Evolutionary conservation across 1,139 yeast genomes (phyloP).

Genomic region (Yamadazyma epiphylla): DNA sequence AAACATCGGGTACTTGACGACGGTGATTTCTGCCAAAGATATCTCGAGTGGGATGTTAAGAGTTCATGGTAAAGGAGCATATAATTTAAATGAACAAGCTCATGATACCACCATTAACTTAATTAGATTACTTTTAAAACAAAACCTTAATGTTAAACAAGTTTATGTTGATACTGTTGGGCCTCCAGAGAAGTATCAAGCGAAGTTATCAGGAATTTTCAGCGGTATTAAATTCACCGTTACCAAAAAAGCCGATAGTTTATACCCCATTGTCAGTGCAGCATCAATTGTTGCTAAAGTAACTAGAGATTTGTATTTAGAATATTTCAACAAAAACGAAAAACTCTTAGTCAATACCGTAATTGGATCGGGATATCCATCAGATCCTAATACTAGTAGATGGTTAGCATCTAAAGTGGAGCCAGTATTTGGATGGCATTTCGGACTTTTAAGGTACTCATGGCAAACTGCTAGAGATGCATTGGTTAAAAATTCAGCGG

Average conservation of each 20-base stretch:
- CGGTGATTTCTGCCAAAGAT: conserved; percentile 81
- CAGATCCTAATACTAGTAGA: conserved; percentile 76
- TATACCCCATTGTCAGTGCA: conserved; percentile 91
- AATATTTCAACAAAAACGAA: conserved; percentile 24
- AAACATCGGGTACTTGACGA: conserved; percentile 85
- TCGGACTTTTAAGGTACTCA: conserved; percentile 71
- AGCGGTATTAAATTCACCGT: conserved; percentile 76
- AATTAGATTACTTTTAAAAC: conserved; percentile 55
- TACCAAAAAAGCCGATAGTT: conserved; percentile 92
- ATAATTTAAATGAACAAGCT: conserved; percentile 92
- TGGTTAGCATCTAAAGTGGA: conserved; percentile 70
- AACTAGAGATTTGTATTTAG: conserved; percentile 75
- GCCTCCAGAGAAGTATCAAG: conserved; percentile 82
- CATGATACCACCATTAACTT: conserved; percentile 87
- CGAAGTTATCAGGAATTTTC: conserved; percentile 63
- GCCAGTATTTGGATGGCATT: conserved; percentile 83
- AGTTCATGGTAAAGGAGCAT: conserved; percentile 48
- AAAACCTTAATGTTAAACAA: conserved; percentile 62
- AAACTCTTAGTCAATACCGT: conserved; percentile 20
- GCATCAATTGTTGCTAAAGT: conserved; percentile 98
- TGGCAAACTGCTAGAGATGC: conserved; percentile 92
- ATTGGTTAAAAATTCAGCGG: conserved; percentile 50
- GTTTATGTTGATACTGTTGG: conserved; percentile 96
- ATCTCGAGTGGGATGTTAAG: conserved; percentile 87
- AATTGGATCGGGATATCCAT: conserved; percentile 92